Base-by-base conservation (phyloP, 495 filamentous ascomycete genomes). In the Cudoniella acicularis region DNA sequence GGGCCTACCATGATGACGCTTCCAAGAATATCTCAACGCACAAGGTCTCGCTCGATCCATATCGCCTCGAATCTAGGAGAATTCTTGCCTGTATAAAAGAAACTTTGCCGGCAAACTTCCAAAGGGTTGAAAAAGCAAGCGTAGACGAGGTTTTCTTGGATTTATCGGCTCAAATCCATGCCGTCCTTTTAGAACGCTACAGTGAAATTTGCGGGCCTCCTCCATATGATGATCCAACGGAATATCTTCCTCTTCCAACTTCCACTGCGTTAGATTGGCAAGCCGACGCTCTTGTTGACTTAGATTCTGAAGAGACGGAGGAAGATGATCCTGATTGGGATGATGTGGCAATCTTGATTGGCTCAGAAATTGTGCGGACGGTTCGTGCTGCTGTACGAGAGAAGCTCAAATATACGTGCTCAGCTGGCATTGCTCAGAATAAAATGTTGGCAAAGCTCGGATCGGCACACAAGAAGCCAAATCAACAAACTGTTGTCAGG, bases 381-480 rank as follows among this genome's bases (percentile, higher is more conserved):
- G 78, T 97, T 23, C 81, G 94, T 22, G 74, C 72, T 10, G 76
- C 79, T 24, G 81, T 98, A 27, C 81, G 80, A 66, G 79, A 85
- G 43, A 71, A 79, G 48, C 71, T 96, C 23, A 83, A 84, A 48
- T 98, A 98, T 69, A 97, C 93, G 16, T 96, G 91, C 72, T 93
- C 91, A 22, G 94, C 82, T 1, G 94, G 94, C 6, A 76, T 98
- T 63, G 88, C 91, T 16, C 81, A 80, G 26, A 98, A 97, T 74
- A 98, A 96, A 72, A 92, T 96, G 86, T 80, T 98, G 58, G 90
- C 91, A 49, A 98, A 98, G 75, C 76, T 98, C 51, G 94, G 93
- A 56, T 94, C 90, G 26, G 89, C 82, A 21, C 81, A 90, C 75
- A 91, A 90, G 72, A 98, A 98, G 68, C 95, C 94, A 30, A 92